Percentiles rank a stretch among this genome's conserved stretches.
phyloP scores from a whole-genome alignment of 192 early-diverging fungal genomes.

The Podochytrium sp. region DNA sequence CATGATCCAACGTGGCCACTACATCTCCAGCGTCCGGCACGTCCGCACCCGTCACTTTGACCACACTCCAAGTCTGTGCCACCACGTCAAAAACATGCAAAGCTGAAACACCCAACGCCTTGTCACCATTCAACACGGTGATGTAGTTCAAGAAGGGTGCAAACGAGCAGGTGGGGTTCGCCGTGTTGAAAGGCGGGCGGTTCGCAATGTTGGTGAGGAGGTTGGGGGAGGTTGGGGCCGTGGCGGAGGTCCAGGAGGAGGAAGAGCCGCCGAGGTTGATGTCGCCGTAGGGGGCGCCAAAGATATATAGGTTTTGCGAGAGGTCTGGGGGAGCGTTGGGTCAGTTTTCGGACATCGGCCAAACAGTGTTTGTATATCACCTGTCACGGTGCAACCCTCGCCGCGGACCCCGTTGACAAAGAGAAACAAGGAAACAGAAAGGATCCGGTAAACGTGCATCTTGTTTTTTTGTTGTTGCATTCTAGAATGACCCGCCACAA shows the following conservation, averaged over 20 bases:
- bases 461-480: no score
- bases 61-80: not conserved
- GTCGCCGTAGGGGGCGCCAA: conserved; percentile 22
- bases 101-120: not conserved
- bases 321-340: not conserved
- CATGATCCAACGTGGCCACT: conserved; percentile 17
- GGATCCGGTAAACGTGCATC: no score
- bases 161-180: conserved; percentile 17
- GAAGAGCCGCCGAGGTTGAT: not conserved
- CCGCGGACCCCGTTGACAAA: no score
- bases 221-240: not conserved
- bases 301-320: not conserved
- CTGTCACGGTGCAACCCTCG: no score
- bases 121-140: conserved; percentile 13
- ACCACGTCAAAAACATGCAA: conserved; percentile 19
- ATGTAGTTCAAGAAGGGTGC: conserved; percentile 17
- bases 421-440: no score
- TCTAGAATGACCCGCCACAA: no score
- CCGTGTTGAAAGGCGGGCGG: conserved; percentile 20
- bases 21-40: not conserved
- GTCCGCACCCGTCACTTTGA: conserved; percentile 1
- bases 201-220: not conserved
- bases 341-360: no score
- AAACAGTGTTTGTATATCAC: no score
- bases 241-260: conserved; percentile 3